Percentiles rank a stretch among this genome's conserved stretches.
These are phyloP conservation scores for Fusarium sterilihyphosum DNA, from an alignment of 2,329 filamentous ascomycete genomes.

Conservation along the genomic window DNA sequence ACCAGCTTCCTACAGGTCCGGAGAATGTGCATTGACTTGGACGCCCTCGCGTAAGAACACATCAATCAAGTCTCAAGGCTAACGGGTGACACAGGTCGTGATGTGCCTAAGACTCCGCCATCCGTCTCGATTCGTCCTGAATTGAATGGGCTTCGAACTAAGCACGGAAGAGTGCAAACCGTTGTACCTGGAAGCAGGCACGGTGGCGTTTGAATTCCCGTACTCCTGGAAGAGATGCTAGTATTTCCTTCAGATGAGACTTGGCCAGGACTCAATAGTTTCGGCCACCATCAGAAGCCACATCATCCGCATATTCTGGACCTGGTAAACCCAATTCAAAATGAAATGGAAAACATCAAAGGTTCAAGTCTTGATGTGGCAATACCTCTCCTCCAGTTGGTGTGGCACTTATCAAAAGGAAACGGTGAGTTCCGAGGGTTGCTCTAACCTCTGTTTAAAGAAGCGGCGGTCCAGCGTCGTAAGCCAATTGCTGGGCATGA, in stretches of 20 bases:
- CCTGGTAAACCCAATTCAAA: constrained; percentile 7
- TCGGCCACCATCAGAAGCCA: constrained; percentile 18
- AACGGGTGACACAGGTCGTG: not conserved
- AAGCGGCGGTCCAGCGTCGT: constrained; percentile 2
- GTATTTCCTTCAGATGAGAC: constrained; percentile 11
- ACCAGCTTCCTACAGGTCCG: constrained; percentile 2
- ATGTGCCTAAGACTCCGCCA: not conserved
- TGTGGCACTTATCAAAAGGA: constrained; percentile 23
- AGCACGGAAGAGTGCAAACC: not conserved
- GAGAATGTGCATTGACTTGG: not conserved
- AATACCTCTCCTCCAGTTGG: constrained; percentile 11
- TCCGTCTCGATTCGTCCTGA: not conserved
- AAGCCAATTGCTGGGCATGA: not conserved
- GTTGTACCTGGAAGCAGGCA: constrained; percentile 27
- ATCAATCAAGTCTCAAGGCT: not conserved
- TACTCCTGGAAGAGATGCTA: constrained; percentile 18
- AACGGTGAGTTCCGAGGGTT: constrained; percentile 18
- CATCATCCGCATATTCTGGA: constrained; percentile 16
- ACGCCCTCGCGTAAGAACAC: not conserved
- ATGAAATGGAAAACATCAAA: constrained; percentile 6
- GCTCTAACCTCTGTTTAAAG: not conserved
- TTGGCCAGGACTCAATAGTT: constrained; percentile 15
- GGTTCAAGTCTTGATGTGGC: constrained; percentile 23
- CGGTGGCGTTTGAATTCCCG: constrained; percentile 40
- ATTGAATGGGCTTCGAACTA: not conserved